Base-by-base conservation (phyloP, 148 eudicot genomes). In the Persicaria tinctoria region DNA sequence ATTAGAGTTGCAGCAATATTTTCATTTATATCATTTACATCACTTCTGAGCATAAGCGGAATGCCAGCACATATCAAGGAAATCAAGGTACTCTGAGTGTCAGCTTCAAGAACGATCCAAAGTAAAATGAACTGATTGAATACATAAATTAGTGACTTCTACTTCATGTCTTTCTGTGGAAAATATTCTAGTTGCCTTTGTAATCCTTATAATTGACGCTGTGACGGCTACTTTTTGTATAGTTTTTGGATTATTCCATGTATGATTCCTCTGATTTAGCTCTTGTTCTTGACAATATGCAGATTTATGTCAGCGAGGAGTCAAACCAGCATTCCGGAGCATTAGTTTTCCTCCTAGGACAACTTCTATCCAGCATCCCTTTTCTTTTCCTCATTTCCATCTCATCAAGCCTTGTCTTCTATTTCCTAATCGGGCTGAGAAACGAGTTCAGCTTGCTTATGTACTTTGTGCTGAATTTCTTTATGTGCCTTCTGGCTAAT, bases 321-420 rank as follows among this genome's bases (percentile, higher is more conserved):
- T 84, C 87, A 78, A 92, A 95, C 57, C 75, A 73, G 78, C 99
- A 95, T 88, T 90, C 96, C 0, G 93, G 93, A 50, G 85, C 97
- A 68, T 76, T 84, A 32, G 92, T 90, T 73, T 95, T 95, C 78
- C 81, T 95, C 78, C 78, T 89, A 73, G 99, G 99, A 73, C 99
- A 95, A 78, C 86, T 95, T 56, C 77, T 95, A 49, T 87, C 99
- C 68, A 95, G 99, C 78, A 84, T 95, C 73, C 99, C 99, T 1
- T 92, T 95, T 83, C 82, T 95, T 85, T 92, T 95, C 87, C 96
- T 95, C 72, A 91, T 95, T 70, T 91, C 99, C 73, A 84, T 90
- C 78, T 90, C 96, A 76, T 89, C 97, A 18, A 89, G 93, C 78
- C 88, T 90, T 20, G 92, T 90, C 70, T 95, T 95, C 87, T 95